A percentile compares a stretch with the other conserved stretches of the same genome.
Evolutionary conservation across 371 early-diverging fungal genomes (phyloP).

Genomic region (Apophysomyces trapeziformis): DNA sequence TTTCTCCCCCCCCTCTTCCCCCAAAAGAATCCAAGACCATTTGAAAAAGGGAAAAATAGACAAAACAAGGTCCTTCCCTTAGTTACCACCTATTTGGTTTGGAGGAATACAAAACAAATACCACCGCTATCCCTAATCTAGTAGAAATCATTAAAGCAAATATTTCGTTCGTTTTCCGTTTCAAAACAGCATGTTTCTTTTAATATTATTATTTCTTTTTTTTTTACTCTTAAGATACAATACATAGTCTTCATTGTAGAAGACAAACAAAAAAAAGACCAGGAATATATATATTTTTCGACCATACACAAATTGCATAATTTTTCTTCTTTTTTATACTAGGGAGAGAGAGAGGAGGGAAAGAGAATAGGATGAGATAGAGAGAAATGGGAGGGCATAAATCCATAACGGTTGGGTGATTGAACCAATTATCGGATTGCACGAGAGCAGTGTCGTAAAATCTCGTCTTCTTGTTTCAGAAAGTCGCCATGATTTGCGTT

Average conservation of each 20-base stretch:
- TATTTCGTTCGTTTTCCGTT: not conserved
- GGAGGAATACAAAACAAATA: conserved; percentile 1
- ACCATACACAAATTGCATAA: conserved; percentile 6
- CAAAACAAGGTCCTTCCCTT: not conserved
- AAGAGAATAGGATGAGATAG: too few relatives aligned
- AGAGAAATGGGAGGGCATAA: not conserved
- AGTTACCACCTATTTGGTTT: conserved; percentile 5
- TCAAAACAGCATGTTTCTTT: too few relatives aligned
- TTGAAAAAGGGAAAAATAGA: conserved; percentile 8
- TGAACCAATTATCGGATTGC: conserved; percentile 1
- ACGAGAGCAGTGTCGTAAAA: conserved; percentile 9
- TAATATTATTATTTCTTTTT: not conserved
- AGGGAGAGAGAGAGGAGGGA: too few relatives aligned
- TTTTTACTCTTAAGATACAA: conserved; percentile 4
- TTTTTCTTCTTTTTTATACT: not conserved
- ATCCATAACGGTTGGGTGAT: not conserved
- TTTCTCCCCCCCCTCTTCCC: not conserved
- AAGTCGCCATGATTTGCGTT: conserved; percentile 1
- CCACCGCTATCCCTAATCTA: not conserved
- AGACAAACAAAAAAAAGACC: conserved; percentile 4
- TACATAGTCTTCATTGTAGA: conserved; percentile 6
- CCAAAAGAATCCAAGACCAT: not conserved
- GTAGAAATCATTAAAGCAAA: not conserved
- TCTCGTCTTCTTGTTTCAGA: conserved; percentile 6
- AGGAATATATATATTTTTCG: not conserved